Evolutionary conservation across 2,329 filamentous ascomycete genomes (phyloP).

Genomic region (Neocatenulostroma microsporum): DNA sequence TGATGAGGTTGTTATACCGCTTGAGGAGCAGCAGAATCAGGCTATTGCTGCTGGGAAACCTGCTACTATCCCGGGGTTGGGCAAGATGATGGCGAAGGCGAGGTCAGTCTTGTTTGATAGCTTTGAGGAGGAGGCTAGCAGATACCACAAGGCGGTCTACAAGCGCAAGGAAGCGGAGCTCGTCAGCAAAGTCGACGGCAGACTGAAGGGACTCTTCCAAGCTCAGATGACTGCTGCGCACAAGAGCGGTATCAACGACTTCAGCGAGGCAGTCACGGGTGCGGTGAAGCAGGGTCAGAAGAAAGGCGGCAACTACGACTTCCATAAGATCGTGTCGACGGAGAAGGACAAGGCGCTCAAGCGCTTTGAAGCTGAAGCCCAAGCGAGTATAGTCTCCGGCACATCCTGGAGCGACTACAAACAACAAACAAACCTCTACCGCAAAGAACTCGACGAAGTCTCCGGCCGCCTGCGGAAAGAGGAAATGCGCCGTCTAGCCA

Average conservation of each 20-base stretch:
- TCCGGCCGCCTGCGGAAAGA: constrained; percentile 80
- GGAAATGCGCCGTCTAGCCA: constrained; percentile 89
- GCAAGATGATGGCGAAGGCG: constrained; percentile 62
- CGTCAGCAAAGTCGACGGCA: constrained; percentile 75
- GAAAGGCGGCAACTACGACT: constrained; percentile 83
- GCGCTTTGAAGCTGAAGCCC: constrained; percentile 67
- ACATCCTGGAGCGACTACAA: constrained; percentile 82
- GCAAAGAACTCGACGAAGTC: constrained; percentile 85
- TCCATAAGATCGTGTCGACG: constrained; percentile 80
- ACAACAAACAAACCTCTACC: constrained; percentile 69
- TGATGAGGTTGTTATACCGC: constrained; percentile 68
- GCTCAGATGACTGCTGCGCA: constrained; percentile 84
- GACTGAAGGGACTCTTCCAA: constrained; percentile 78
- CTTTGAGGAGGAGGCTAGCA: constrained; percentile 85
- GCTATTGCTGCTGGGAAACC: constrained; percentile 64
- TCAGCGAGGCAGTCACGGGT: constrained; percentile 77
- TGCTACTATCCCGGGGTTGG: constrained; percentile 66
- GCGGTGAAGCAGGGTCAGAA: constrained; percentile 91
- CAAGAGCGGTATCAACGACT: constrained; percentile 75
- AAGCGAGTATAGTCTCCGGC: constrained; percentile 67
- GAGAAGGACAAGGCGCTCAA: constrained; percentile 71
- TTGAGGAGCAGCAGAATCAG: constrained; percentile 80
- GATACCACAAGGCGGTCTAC: constrained; percentile 96
- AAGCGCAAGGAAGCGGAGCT: constrained; percentile 76
- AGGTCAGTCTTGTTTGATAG: constrained; percentile 65